Evolutionary conservation across 306 rosid species (phyloP).

Genomic region (Chamaecrista fasciculata): DNA sequence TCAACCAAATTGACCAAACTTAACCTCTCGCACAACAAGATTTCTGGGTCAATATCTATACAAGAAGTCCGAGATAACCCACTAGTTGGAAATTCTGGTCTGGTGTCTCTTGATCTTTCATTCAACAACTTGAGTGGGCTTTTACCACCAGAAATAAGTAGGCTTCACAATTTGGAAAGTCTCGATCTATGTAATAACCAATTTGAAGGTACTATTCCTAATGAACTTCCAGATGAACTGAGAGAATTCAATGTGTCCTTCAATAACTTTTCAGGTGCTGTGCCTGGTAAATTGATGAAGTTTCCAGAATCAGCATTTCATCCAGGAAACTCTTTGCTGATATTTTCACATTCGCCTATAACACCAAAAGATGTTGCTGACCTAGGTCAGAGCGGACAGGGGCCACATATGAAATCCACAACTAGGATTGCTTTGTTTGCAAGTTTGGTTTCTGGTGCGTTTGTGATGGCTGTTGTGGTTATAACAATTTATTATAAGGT

Average conservation of each 20-base stretch:
- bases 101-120: slow-evolving; percentile 70
- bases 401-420: slow-evolving; percentile 44
- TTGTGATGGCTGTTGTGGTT: slow-evolving; percentile 45
- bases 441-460: slow-evolving; percentile 48
- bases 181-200: slow-evolving; percentile 56
- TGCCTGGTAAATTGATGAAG: slow-evolving; percentile 52
- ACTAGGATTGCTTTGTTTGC: slow-evolving; percentile 55
- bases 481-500: slow-evolving; percentile 40
- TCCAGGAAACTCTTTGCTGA: slow-evolving; percentile 70
- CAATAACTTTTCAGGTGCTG: slow-evolving; percentile 65
- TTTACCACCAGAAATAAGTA: slow-evolving; percentile 50
- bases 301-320: slow-evolving; percentile 77
- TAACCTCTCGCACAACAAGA: slow-evolving; percentile 59
- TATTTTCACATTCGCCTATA: slow-evolving; percentile 41
- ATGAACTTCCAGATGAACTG: slow-evolving; percentile 55
- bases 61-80: slow-evolving; percentile 27
- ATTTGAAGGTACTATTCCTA: slow-evolving; percentile 64
- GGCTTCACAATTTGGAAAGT: slow-evolving; percentile 51
- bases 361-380: slow-evolving; percentile 40
- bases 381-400: slow-evolving; percentile 29
- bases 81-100: slow-evolving; percentile 41
- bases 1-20: slow-evolving; percentile 59
- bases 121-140: slow-evolving; percentile 60
- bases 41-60: slow-evolving; percentile 57
- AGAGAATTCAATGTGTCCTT: slow-evolving; percentile 61